Evolutionary conservation across 2,329 filamentous ascomycete genomes (phyloP).

Genomic region (Calonectria montana): DNA sequence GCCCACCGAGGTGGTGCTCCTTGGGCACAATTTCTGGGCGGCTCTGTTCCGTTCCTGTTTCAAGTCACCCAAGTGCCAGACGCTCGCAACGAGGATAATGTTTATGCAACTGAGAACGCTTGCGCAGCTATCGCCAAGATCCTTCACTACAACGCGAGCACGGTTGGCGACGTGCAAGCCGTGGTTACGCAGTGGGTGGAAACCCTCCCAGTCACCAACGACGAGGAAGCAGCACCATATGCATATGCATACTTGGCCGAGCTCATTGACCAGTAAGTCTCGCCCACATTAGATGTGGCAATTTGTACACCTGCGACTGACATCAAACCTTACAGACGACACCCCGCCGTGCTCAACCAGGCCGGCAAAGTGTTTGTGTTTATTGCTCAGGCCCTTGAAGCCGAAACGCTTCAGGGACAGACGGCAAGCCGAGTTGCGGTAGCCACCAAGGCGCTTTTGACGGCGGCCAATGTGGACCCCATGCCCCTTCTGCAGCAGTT

Average conservation of each 20-base stretch:
- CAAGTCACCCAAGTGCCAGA: conserved; percentile 84
- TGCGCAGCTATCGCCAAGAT: conserved; percentile 98
- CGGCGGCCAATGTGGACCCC: conserved; percentile 79
- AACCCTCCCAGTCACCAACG: conserved; percentile 91
- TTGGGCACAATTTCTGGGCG: conserved; percentile 89
- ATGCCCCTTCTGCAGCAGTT: conserved; percentile 81
- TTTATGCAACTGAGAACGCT: conserved; percentile 97
- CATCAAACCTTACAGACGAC: conserved; percentile 70
- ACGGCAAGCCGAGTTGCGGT: conserved; percentile 81
- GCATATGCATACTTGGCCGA: conserved; percentile 93
- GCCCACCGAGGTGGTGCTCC: conserved; percentile 89
- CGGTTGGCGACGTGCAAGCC: conserved; percentile 80
- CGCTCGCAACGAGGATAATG: conserved; percentile 89
- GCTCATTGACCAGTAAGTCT: conserved; percentile 91
- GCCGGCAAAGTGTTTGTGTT: conserved; percentile 85
- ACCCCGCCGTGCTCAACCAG: conserved; percentile 82
- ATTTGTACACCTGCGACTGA: conserved; percentile 39
- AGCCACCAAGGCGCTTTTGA: conserved; percentile 82
- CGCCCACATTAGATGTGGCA: neutral
- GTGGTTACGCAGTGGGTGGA: conserved; percentile 89
- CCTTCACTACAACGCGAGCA: conserved; percentile 85
- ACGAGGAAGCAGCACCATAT: conserved; percentile 97
- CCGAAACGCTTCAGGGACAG: conserved; percentile 88
- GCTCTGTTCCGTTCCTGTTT: conserved; percentile 84
- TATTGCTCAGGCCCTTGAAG: conserved; percentile 89